Base-by-base conservation (phyloP, 768 basidiomycete species). In the Podaxis sp. region DNA sequence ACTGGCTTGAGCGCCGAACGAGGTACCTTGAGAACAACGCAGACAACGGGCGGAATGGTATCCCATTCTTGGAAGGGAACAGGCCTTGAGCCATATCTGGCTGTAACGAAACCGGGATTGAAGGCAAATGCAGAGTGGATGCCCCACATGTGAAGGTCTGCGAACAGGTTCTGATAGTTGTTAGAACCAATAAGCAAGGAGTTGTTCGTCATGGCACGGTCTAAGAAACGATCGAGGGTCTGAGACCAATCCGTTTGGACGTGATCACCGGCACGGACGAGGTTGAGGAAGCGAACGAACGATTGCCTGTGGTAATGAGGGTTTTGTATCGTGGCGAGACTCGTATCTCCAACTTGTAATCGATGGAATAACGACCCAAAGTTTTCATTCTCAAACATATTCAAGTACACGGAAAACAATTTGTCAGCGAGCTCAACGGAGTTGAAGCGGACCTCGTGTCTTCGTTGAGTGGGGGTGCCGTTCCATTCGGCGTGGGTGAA, bases 261-360 rank as follows among this genome's bases (percentile, higher is more conserved):
- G 41, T 74, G 71, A 22, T 69, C 70, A 36, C 61, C 28, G 4
- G 59, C 48, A 62, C 77, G 79, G 37, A 84, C 72, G 12, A 78
- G 66, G 15, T 67, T 66, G 15, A 88, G 70, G 46, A 88, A 70
- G 2, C 75, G 65, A 1, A 74, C 83, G 56, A 87, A 85, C 36
- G 77, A 80, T 40, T 73, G 73, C 12, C 87, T 78, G 10, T 71
- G 76, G 65, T 87, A 86, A 63, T 82, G 82, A 22, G 78, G 28
- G 33, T 66, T 67, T 3, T 50, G n/a, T 1, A 76, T 15, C 0
- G 66, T 38, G 2, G 51, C 15, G 0, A 55, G 10, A 50, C 49
- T 52, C 13, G 61, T 28, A 50, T 65, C 65, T 41, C 22, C 33
- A 33, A 63, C 20, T 28, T 51, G 58, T 28, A 64, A 12, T 13